Conservation (phyloP, 768 basidiomycete species). For the Agrocybe chaxingu region DNA sequence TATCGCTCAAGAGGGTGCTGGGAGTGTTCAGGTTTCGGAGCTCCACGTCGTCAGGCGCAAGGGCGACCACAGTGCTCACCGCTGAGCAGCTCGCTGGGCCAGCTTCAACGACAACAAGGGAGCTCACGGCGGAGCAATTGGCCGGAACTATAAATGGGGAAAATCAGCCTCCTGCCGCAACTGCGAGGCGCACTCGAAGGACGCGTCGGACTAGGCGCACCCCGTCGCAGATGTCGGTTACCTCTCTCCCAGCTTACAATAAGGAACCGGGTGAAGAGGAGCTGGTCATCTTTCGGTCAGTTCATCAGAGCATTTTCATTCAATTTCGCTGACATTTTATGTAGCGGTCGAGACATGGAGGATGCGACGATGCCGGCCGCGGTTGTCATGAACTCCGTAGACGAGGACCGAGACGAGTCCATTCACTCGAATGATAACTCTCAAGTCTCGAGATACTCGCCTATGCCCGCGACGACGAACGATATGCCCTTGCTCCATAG, state of each 20-base stretch:
- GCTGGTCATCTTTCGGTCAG: slow-evolving; percentile 61
- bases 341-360: slow-evolving; percentile 54
- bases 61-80: slow-evolving; percentile 34
- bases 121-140: slow-evolving; percentile 54
- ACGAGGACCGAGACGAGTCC: slow-evolving; percentile 34
- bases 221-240: slow-evolving; percentile 78
- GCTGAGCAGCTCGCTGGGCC: slow-evolving; percentile 56
- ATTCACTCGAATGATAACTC: slow-evolving; percentile 27
- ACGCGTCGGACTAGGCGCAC: slow-evolving; percentile 50
- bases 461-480: slow-evolving; percentile 36
- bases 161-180: slow-evolving; percentile 16
- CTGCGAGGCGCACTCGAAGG: slow-evolving; percentile 28
- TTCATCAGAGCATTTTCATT: neutral
- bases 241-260: slow-evolving; percentile 73
- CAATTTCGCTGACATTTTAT: neutral
- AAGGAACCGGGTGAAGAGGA: slow-evolving; percentile 85
- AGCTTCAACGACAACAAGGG: neutral
- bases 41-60: slow-evolving; percentile 3
- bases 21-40: slow-evolving; percentile 8
- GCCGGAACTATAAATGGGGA: slow-evolving; percentile 40
- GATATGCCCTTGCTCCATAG: slow-evolving; percentile 40
- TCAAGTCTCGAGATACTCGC: slow-evolving; percentile 30
- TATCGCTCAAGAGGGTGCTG: slow-evolving; percentile 2
- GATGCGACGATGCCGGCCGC: slow-evolving; percentile 46
- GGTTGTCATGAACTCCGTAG: slow-evolving; percentile 30